Conservation (phyloP, 768 basidiomycete species). For the Hericium erinaceus region DNA sequence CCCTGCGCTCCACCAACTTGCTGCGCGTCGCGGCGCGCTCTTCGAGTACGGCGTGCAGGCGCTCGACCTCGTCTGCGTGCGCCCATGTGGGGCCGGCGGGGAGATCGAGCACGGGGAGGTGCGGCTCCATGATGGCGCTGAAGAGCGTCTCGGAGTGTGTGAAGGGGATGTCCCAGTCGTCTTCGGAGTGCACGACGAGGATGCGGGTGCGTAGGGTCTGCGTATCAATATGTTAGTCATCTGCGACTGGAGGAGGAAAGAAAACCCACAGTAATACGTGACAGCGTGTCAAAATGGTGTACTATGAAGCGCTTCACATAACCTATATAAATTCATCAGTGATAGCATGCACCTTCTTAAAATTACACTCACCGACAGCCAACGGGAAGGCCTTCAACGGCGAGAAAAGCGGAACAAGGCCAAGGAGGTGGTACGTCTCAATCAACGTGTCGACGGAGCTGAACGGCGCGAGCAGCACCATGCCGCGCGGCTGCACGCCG, state of each 20-base stretch:
- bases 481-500: constrained; percentile 29
- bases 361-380: constrained; percentile 44
- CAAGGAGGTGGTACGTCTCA: constrained; percentile 58
- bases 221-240: too few relatives aligned
- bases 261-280: constrained; percentile 44
- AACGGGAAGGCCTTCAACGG: constrained; percentile 59
- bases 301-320: constrained; percentile 39
- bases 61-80: constrained; percentile 34
- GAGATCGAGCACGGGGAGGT: constrained; percentile 36
- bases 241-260: too few relatives aligned
- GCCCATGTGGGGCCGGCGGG: constrained; percentile 22
- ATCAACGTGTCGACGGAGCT: constrained; percentile 34
- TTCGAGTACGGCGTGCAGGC: constrained; percentile 29
- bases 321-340: constrained; percentile 29
- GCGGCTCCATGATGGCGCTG: constrained; percentile 52
- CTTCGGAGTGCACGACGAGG: constrained; percentile 62
- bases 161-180: constrained; percentile 69
- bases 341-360: constrained; percentile 1
- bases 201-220: constrained; percentile 60
- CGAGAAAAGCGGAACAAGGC: constrained; percentile 59
- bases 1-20: constrained; percentile 34
- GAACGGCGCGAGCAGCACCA: constrained; percentile 35
- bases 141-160: constrained; percentile 64
- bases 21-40: constrained; percentile 33
- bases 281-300: constrained; percentile 56